Evolutionary conservation across 305 asterid genomes (phyloP).

Genomic region (Stenogyne calaminthoides): DNA sequence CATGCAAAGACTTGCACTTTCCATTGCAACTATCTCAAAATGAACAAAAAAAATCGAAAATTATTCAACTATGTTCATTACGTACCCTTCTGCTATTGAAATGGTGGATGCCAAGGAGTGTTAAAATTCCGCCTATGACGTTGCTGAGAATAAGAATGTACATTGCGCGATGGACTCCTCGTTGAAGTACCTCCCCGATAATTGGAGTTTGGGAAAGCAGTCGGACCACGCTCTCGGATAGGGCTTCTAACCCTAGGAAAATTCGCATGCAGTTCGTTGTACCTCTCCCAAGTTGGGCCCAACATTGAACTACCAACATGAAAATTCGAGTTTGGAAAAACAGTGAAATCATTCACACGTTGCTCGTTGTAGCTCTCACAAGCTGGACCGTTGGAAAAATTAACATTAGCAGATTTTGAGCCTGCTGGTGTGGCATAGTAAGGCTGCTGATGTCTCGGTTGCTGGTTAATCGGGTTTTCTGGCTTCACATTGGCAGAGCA

Average conservation of each 20-base stretch:
- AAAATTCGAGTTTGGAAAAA: not conserved
- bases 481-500: constrained; percentile 16
- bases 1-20: not conserved
- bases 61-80: constrained; percentile 5
- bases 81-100: constrained; percentile 36
- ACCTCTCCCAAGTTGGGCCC: not conserved
- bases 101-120: constrained; percentile 22
- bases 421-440: not conserved
- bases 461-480: constrained; percentile 30
- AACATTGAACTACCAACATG: not conserved
- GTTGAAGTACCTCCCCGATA: not conserved
- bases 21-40: constrained; percentile 42
- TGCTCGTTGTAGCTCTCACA: not conserved
- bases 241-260: not conserved
- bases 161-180: not conserved
- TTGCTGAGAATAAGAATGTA: constrained; percentile 20
- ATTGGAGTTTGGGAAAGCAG: not conserved
- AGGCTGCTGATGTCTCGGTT: constrained; percentile 32
- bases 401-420: not conserved
- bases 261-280: not conserved
- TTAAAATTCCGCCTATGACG: not conserved
- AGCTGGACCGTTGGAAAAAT: not conserved
- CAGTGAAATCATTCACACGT: not conserved
- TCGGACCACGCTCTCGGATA: not conserved
- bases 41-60: constrained; percentile 41